Evolutionary conservation across 805 yeast species (phyloP), one percentile per base, ranked within the genome.

Genomic region (Wickerhamiella domercqiae): DNA sequence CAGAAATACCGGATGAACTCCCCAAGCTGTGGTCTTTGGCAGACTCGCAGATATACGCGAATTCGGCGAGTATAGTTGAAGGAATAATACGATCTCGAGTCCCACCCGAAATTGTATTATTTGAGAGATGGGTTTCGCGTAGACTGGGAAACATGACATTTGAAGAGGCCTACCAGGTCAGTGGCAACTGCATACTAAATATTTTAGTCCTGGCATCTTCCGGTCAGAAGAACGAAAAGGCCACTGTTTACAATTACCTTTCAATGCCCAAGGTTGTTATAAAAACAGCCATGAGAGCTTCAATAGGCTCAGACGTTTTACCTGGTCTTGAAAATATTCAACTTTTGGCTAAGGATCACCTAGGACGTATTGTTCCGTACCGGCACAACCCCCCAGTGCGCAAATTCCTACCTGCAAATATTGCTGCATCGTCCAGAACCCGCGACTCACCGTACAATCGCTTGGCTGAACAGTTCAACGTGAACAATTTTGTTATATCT

Each of bases 391-490:
- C 40, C 7, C 38, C 47, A 11, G 47, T 44, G 4, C 31, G 25
- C 5, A 58, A 59, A 7, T 52, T 45, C 41, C 26, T 41, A 14
- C 60, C 62, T 4, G 53, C 73, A 40, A 66, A 66, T 50, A 64
- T 68, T 7, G 55, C 52, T 49, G 51, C 63, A 9, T 49, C 49
- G 38, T 38, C 45, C 47, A 48, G 62, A 39, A 52, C 71, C 48
- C 53, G 67, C 48, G 66, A 69, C 29, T 72, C 78, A 7, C 94
- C 96, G 0, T 87, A 87, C 53, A 79, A 90, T 1, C 64, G 94
- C 38, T 66, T 87, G 34, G 78, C 95, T 0, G 97, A 90, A 55
- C 66, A 87, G 41, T 90, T 87, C 63, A 90, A 90, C 50, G 97
- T 90, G 18, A 90, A 90, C 57, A 93, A 86, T 56, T 87, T 83